These are phyloP conservation scores for Phylloporus sp. DNA, from an alignment of 768 basidiomycete genomes.

Conservation along the genomic window DNA sequence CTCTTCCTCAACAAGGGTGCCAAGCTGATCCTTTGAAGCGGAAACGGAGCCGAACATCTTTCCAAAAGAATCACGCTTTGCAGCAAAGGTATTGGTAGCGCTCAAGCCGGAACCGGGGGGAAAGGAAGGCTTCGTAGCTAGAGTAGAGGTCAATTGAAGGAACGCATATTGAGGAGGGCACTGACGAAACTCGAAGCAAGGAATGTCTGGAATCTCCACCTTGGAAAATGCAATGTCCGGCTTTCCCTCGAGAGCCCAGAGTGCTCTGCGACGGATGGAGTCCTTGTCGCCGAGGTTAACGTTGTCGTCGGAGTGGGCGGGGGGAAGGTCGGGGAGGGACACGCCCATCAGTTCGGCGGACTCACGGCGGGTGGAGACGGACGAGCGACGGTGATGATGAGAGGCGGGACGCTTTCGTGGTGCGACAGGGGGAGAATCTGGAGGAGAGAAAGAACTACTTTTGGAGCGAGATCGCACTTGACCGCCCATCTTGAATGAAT, in stretches of 20 bases:
- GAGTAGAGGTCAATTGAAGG: slow-evolving; percentile 3
- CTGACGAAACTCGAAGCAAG: slow-evolving; percentile 66
- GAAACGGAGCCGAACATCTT: slow-evolving; percentile 59
- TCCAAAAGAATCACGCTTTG: slow-evolving; percentile 76
- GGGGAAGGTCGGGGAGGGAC: slow-evolving; percentile 59
- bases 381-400: slow-evolving; percentile 80
- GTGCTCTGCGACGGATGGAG: slow-evolving; percentile 74
- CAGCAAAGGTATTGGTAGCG: slow-evolving; percentile 40
- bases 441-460: too few species aligned
- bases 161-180: too few species aligned
- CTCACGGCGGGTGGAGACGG: slow-evolving; percentile 85
- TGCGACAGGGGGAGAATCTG: slow-evolving; percentile 27
- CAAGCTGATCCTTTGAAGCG: slow-evolving; percentile 69
- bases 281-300: slow-evolving; percentile 68
- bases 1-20: slow-evolving; percentile 80
- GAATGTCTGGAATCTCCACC: slow-evolving; percentile 82
- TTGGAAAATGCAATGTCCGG: slow-evolving; percentile 63
- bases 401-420: slow-evolving; percentile 55
- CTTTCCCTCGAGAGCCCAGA: slow-evolving; percentile 86
- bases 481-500: slow-evolving; percentile 66
- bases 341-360: slow-evolving; percentile 91
- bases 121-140: slow-evolving; percentile 60
- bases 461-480: slow-evolving; percentile 55
- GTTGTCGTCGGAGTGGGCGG: slow-evolving; percentile 59
- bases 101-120: slow-evolving; percentile 42